These are phyloP conservation scores for Tetraselmis striata DNA, from an alignment of 139 green algal species.

Conservation along the genomic window DNA sequence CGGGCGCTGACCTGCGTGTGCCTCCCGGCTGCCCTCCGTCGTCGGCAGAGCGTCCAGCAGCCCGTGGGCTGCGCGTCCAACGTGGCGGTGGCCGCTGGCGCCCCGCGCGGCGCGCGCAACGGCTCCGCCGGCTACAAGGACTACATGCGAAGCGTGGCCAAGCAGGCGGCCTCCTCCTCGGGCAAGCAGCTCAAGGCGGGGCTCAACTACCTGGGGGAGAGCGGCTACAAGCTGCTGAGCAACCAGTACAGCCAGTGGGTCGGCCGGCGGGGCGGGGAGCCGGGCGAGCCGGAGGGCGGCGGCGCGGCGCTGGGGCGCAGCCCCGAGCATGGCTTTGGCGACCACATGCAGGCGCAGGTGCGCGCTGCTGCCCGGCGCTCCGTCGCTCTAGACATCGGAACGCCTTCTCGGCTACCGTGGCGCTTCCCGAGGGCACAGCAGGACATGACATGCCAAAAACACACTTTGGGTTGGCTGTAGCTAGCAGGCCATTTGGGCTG, in stretches of 20 bases:
- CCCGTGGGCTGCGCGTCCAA: not conserved
- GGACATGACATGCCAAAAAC: too few species aligned
- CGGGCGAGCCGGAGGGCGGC: not conserved
- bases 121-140: not conserved
- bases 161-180: not conserved
- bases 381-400: not conserved
- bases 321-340: not conserved
- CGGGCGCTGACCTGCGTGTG: too few species aligned
- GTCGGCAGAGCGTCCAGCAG: not conserved
- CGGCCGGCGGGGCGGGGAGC: not conserved
- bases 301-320: not conserved
- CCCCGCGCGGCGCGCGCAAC: too few species aligned
- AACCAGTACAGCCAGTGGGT: conserved; percentile 14
- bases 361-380: not conserved
- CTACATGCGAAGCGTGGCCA: not conserved
- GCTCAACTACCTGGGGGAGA: conserved; percentile 10
- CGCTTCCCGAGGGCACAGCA: too few species aligned
- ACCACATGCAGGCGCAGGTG: conserved; percentile 17
- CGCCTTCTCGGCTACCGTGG: not conserved
- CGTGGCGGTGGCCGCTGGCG: not conserved
- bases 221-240: conserved; percentile 13
- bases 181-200: conserved; percentile 22
- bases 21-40: too few species aligned
- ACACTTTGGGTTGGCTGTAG: too few species aligned
- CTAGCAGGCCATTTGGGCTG: too few species aligned